phyloP scores from a whole-genome alignment of 257 asterid species.

The Coffea eugenioides region DNA sequence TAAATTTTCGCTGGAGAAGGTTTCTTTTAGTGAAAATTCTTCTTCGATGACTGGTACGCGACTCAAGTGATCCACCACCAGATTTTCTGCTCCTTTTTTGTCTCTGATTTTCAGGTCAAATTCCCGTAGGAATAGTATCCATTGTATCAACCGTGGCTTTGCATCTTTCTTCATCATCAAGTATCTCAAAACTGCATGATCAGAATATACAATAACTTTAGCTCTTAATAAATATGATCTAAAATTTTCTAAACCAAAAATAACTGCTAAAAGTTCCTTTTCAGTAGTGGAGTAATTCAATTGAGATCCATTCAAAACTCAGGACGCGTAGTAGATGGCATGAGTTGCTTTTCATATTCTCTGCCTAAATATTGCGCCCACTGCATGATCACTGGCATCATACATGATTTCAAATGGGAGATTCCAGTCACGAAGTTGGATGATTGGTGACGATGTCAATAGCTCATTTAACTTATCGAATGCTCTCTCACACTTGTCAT shows the following conservation, averaged over 20 bases:
- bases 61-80: too few relatives aligned
- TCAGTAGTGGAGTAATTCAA: not conserved
- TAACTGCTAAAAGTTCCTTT: not conserved
- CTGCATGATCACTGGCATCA: not conserved
- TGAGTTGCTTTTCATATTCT: not conserved
- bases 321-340: not conserved
- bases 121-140: too few relatives aligned
- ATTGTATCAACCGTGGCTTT: not conserved
- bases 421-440: not conserved
- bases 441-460: not conserved
- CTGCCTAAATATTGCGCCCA: too few relatives aligned
- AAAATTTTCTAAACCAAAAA: not conserved
- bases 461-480: not conserved
- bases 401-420: conserved; percentile 4
- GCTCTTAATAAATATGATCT: not conserved
- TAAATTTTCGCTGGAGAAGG: too few relatives aligned
- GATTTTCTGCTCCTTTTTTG: too few relatives aligned
- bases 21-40: too few relatives aligned
- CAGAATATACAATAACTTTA: not conserved
- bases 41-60: too few relatives aligned
- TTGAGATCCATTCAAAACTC: not conserved
- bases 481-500: not conserved
- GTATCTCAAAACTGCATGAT: not conserved
- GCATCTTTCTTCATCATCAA: not conserved
- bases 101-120: too few relatives aligned